Percentiles rank a stretch among this genome's conserved stretches.
Conservation (phyloP, 345 rosid species). For the Eutrema japonicum region DNA sequence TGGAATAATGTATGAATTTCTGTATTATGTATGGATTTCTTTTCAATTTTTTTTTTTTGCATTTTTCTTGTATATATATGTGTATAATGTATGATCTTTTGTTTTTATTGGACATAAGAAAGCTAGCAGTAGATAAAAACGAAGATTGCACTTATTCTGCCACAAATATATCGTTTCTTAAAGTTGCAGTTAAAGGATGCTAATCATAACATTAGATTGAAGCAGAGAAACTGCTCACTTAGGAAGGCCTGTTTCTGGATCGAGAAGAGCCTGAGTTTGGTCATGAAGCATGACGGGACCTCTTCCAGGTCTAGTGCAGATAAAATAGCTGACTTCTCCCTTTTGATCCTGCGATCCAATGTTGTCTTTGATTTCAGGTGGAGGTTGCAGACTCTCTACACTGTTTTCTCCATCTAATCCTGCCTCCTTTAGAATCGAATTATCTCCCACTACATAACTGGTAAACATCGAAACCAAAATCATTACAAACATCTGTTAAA, state of each 20-base stretch:
- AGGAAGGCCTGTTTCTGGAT: conserved; percentile 72
- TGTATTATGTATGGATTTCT: neutral
- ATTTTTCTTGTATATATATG: neutral
- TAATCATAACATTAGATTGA: conserved; percentile 13
- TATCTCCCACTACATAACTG: conserved; percentile 90
- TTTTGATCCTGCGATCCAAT: conserved; percentile 56
- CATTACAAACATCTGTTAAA: neutral
- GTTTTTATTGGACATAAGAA: conserved; percentile 19
- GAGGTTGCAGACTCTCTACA: conserved; percentile 55
- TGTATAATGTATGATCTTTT: neutral
- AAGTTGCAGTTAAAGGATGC: conserved; percentile 31
- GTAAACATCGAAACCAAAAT: conserved; percentile 20
- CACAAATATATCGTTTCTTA: conserved; percentile 22
- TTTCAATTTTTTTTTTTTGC: neutral
- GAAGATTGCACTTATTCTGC: conserved; percentile 27
- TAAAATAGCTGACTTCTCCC: conserved; percentile 87
- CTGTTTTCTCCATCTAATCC: conserved; percentile 64
- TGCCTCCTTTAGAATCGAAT: conserved; percentile 78
- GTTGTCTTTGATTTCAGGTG: conserved; percentile 51
- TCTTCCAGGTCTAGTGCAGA: conserved; percentile 88
- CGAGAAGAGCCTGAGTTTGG: conserved; percentile 70
- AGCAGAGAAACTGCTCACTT: conserved; percentile 45
- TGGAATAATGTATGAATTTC: neutral
- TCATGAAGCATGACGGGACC: conserved; percentile 74
- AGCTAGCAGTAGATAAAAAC: conserved; percentile 35